Evolutionary conservation across 257 asterid species (phyloP).

Genomic region (Ophiorrhiza pumila): DNA sequence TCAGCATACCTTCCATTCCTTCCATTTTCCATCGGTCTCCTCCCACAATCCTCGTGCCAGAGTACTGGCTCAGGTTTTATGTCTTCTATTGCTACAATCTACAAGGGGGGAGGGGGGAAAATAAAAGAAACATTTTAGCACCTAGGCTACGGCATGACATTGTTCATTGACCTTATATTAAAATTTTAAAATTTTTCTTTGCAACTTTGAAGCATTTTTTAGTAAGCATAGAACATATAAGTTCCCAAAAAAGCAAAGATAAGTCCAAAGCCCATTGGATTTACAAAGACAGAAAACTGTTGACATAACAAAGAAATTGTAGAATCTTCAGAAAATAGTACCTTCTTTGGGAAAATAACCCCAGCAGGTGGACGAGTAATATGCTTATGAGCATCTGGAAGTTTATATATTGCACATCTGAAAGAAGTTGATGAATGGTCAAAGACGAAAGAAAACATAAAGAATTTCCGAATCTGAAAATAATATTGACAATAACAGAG

Average conservation of each 20-base stretch:
- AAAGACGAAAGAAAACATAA: background rate
- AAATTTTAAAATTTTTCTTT: background rate
- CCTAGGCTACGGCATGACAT: background rate
- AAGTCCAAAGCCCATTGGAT: background rate
- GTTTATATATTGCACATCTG: conserved; percentile 88
- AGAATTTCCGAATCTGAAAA: background rate
- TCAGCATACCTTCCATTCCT: conserved; percentile 67
- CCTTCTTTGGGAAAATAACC: conserved; percentile 77
- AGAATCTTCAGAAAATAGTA: conserved; percentile 17
- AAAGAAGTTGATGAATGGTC: background rate
- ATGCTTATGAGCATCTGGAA: conserved; percentile 79
- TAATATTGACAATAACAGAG: background rate
- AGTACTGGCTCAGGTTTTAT: conserved; percentile 80
- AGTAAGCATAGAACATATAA: background rate
- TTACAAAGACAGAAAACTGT: background rate
- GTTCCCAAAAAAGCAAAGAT: background rate
- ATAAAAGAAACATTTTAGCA: background rate
- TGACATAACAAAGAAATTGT: background rate
- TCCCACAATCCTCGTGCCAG: conserved; percentile 96
- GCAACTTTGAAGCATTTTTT: background rate
- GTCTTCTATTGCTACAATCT: conserved; percentile 72
- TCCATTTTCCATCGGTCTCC: conserved; percentile 74
- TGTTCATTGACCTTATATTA: background rate
- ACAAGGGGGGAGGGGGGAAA: conserved; percentile 18
- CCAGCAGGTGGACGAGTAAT: conserved; percentile 83